phyloP scores from a whole-genome alignment of 305 asterid genomes.

The Striga hermonthica region DNA sequence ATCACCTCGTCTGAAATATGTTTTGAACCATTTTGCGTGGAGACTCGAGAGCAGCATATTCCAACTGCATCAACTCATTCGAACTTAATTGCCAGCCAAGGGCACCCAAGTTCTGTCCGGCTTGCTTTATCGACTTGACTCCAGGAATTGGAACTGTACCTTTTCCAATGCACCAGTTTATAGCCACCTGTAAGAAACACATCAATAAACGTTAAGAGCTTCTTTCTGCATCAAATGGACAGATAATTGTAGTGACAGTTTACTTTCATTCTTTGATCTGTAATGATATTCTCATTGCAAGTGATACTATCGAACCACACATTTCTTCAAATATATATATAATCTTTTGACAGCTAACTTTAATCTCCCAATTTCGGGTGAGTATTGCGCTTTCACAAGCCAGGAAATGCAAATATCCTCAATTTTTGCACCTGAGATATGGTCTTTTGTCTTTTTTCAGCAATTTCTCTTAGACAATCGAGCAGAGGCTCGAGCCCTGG shows the following conservation, averaged over 20 bases:
- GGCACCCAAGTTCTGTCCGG: constrained; percentile 80
- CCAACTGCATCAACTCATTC: constrained; percentile 62
- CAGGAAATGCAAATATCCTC: too few species aligned
- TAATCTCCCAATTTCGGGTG: too few species aligned
- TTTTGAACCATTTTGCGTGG: constrained; percentile 80
- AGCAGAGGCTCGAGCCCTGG: constrained; percentile 82
- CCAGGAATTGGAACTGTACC: constrained; percentile 89
- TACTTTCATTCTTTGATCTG: neutral
- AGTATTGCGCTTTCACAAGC: too few species aligned
- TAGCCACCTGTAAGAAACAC: constrained; percentile 55
- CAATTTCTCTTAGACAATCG: constrained; percentile 53
- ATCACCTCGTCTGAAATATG: constrained; percentile 74
- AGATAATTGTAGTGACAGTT: too few species aligned
- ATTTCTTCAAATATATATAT: too few species aligned
- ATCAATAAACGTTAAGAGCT: neutral
- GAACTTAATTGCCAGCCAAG: constrained; percentile 81
- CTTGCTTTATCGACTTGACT: constrained; percentile 70
- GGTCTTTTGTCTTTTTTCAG: constrained; percentile 59
- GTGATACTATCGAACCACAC: neutral
- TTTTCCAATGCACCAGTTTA: constrained; percentile 89
- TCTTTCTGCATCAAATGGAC: neutral
- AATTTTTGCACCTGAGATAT: constrained; percentile 53
- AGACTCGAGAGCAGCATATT: constrained; percentile 62
- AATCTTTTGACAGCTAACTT: too few species aligned
- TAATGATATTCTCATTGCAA: neutral